Percentiles rank a stretch among this genome's conserved stretches.
Conservation (phyloP, 768 basidiomycete genomes). For the Russula emetica region DNA sequence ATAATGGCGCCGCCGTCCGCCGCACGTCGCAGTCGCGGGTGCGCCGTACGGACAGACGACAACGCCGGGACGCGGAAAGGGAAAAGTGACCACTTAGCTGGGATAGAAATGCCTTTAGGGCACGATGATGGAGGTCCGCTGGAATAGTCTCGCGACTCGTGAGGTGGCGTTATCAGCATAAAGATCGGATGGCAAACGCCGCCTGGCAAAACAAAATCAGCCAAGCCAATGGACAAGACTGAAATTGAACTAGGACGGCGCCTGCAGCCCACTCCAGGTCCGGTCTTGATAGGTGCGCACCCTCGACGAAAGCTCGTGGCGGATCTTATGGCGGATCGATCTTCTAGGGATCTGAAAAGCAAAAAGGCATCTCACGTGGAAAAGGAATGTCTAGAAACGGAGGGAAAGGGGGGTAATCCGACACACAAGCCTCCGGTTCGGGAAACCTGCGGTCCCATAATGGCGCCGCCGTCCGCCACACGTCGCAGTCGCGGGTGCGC, state of each 20-base stretch:
- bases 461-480: constrained; percentile 10
- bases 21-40: constrained; percentile 23
- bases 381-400: neutral
- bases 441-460: constrained; percentile 12
- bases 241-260: too few species aligned
- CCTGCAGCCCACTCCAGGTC: neutral
- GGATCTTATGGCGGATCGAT: neutral
- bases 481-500: constrained; percentile 22
- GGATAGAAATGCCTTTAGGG: too few species aligned
- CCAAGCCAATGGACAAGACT: too few species aligned
- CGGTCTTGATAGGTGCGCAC: constrained; percentile 10
- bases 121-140: too few species aligned
- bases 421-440: constrained; percentile 9
- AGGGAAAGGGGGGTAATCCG: constrained; percentile 3
- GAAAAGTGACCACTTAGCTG: constrained; percentile 16
- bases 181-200: neutral
- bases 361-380: constrained; percentile 11
- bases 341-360: constrained; percentile 4
- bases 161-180: too few species aligned
- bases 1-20: constrained; percentile 5
- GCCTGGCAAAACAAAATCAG: too few species aligned
- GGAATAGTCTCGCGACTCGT: too few species aligned
- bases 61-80: constrained; percentile 16
- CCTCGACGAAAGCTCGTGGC: neutral
- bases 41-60: constrained; percentile 10